Conservation (phyloP, 345 rosid species). For the Salix udensis region DNA sequence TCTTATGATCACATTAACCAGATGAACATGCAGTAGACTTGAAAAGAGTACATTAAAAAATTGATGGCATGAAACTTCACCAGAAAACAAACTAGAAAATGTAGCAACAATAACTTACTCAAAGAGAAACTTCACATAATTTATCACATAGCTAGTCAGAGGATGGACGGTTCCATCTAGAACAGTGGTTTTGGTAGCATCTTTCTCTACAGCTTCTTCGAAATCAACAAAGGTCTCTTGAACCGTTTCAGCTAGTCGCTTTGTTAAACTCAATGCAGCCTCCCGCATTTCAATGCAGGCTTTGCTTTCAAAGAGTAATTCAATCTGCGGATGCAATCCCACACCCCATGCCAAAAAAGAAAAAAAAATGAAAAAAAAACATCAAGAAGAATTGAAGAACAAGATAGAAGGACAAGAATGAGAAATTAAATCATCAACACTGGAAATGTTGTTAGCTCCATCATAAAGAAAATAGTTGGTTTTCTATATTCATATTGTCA, state of each 20-base stretch:
- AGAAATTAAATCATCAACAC: not conserved
- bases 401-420: not conserved
- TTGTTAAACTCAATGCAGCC: constrained; percentile 61
- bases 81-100: not conserved
- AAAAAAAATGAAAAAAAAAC: not conserved
- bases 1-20: not conserved
- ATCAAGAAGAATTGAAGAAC: not conserved
- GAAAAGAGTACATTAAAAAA: not conserved
- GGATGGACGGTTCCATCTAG: constrained; percentile 98
- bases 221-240: constrained; percentile 94
- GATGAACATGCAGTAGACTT: not conserved
- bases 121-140: constrained; percentile 86
- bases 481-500: not conserved
- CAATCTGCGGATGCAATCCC: constrained; percentile 44
- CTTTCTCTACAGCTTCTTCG: constrained; percentile 94
- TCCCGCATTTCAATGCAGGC: constrained; percentile 80
- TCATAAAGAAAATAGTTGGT: not conserved
- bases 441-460: constrained; percentile 2
- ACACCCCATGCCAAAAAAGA: not conserved
- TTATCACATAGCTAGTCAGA: constrained; percentile 92
- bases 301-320: constrained; percentile 54
- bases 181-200: constrained; percentile 95
- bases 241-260: constrained; percentile 81
- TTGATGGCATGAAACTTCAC: not conserved
- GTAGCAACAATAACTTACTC: constrained; percentile 55